These are phyloP conservation scores for Ganoderma leucocontextum DNA, from an alignment of 1,284 basidiomycete species.

Conservation along the genomic window DNA sequence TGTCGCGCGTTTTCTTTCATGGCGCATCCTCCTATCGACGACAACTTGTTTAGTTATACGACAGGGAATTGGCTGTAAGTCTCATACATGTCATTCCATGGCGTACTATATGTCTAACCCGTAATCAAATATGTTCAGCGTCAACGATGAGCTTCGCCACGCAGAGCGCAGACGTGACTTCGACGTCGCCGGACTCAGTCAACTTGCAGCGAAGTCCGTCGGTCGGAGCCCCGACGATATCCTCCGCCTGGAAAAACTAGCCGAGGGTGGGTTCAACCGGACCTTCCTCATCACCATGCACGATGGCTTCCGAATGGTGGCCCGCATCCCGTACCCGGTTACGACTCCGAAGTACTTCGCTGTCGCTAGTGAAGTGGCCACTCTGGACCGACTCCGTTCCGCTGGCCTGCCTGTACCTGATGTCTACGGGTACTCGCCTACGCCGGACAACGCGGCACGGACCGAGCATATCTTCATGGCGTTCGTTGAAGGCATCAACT, in stretches of 20 bases:
- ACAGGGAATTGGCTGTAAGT: constrained; percentile 55
- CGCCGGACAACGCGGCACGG: constrained; percentile 54
- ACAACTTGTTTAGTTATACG: constrained; percentile 52
- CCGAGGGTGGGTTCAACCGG: constrained; percentile 54
- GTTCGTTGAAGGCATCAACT: constrained; percentile 51
- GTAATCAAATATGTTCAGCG: constrained; percentile 43
- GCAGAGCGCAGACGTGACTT: constrained; percentile 52
- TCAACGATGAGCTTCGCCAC: constrained; percentile 54
- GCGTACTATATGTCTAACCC: constrained; percentile 40
- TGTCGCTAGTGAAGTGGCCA: constrained; percentile 61
- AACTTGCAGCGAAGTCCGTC: constrained; percentile 56
- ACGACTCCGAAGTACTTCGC: constrained; percentile 53
- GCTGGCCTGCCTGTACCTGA: constrained; percentile 54
- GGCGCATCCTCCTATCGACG: constrained; percentile 33
- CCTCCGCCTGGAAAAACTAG: constrained; percentile 48
- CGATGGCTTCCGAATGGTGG: constrained; percentile 53
- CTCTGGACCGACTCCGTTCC: constrained; percentile 56
- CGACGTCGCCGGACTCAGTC: constrained; percentile 50
- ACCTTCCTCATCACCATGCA: constrained; percentile 55
- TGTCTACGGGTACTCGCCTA: constrained; percentile 59
- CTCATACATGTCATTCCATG: constrained; percentile 36
- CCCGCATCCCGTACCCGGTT: constrained; percentile 56
- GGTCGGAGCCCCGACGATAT: constrained; percentile 45
- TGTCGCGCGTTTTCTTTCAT: constrained; percentile 46
- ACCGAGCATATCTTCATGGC: constrained; percentile 65